Evolutionary conservation across 23 red algal species (phyloP).

Genomic region (Gracilariopsis chorda): DNA sequence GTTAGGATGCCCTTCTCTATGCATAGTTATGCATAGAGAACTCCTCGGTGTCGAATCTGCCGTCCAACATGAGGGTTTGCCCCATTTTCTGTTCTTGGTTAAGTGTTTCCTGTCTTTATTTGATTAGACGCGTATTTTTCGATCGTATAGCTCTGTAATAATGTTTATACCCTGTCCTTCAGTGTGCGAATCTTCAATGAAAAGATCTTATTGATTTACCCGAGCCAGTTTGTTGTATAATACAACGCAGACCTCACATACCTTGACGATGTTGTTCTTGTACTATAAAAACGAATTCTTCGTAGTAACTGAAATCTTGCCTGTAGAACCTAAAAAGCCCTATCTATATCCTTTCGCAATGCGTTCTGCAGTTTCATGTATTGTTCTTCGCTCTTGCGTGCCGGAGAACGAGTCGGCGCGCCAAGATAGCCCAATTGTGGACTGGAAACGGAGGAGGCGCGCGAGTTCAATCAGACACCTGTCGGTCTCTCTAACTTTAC

Average conservation of each 20-base stretch:
- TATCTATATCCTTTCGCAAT: conserved; percentile 35
- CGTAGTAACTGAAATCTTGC: not conserved
- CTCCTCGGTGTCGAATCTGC: not conserved
- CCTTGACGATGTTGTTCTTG: not conserved
- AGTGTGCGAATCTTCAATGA: not conserved
- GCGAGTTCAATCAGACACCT: too few species aligned
- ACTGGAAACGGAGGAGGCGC: too few species aligned
- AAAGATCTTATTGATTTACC: not conserved
- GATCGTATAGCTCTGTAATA: conserved; percentile 21
- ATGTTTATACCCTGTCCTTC: not conserved
- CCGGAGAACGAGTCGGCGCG: not conserved
- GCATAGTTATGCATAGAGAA: not conserved
- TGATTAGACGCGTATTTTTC: too few species aligned
- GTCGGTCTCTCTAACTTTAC: too few species aligned
- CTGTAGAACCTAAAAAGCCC: not conserved
- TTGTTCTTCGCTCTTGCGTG: not conserved
- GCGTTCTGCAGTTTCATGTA: conserved; percentile 13
- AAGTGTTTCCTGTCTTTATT: not conserved
- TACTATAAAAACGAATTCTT: not conserved
- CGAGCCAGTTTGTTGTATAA: conserved; percentile 28
- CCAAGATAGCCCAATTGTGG: conserved; percentile 6
- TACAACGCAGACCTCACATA: conserved; percentile 21
- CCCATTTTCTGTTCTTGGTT: not conserved
- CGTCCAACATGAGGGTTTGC: too few species aligned
- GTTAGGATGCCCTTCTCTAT: not conserved